Percentiles rank a stretch among this genome's conserved stretches.
These are phyloP conservation scores for Choiromyces venosus DNA, from an alignment of 495 filamentous ascomycete species.

Conservation along the genomic window DNA sequence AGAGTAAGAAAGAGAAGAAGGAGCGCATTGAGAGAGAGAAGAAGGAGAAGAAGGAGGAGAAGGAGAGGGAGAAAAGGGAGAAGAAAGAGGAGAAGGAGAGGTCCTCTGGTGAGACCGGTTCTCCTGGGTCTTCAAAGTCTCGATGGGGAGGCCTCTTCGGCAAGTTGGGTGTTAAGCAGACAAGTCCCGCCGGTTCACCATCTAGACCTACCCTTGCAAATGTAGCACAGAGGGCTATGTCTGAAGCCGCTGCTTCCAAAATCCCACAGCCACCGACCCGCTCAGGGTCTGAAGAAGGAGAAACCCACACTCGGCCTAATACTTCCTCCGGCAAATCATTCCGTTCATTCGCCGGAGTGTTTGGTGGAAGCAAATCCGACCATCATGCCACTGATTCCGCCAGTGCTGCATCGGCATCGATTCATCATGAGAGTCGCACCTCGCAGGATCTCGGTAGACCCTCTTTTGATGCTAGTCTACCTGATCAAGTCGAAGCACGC, in stretches of 20 bases:
- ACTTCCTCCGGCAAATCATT: not conserved
- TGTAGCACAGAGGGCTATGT: not conserved
- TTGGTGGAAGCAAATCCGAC: not conserved
- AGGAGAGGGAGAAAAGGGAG: conserved; percentile 4
- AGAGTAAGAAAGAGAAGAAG: conserved; percentile 1
- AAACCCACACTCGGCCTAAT: not conserved
- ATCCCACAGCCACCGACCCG: not conserved
- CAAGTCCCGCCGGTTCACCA: not conserved
- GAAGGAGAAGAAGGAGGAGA: conserved; percentile 15
- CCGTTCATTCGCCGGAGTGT: not conserved
- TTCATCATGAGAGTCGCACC: not conserved
- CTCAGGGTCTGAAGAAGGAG: not conserved
- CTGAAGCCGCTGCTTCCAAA: not conserved
- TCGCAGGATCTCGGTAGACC: not conserved
- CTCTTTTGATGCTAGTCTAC: conserved; percentile 15
- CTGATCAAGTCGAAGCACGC: conserved; percentile 12
- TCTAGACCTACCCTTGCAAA: not conserved
- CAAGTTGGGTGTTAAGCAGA: not conserved
- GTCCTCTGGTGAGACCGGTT: not conserved
- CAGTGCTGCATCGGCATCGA: not conserved
- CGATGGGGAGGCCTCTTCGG: not conserved
- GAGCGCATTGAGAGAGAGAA: conserved; percentile 24
- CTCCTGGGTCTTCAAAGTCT: not conserved
- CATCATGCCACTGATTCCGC: not conserved
- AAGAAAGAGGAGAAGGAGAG: conserved; percentile 3